phyloP scores from a whole-genome alignment of 2,329 filamentous ascomycete genomes.

The Bipolaris oryzae region DNA sequence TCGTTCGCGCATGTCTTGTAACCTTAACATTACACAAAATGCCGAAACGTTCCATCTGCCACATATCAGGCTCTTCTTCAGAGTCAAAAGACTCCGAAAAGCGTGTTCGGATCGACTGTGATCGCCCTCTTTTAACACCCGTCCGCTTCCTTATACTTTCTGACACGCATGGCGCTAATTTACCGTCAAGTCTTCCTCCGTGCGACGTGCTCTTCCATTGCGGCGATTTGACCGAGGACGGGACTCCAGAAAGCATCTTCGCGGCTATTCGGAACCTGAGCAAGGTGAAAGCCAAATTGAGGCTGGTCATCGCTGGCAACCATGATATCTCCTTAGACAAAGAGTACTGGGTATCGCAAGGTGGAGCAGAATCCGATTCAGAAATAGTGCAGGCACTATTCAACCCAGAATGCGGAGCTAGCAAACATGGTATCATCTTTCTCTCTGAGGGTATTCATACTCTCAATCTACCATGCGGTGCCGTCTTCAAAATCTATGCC shows the following conservation, averaged over 20 bases:
- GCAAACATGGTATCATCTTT: conserved; percentile 55
- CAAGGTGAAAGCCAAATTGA: conserved; percentile 58
- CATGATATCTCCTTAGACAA: conserved; percentile 65
- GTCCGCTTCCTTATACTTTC: conserved; percentile 49
- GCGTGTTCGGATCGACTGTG: background rate
- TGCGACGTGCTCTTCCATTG: conserved; percentile 63
- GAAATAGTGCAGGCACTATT: conserved; percentile 14
- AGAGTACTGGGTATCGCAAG: conserved; percentile 39
- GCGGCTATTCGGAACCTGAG: conserved; percentile 54
- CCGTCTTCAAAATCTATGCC: conserved; percentile 58
- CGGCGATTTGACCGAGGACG: conserved; percentile 62
- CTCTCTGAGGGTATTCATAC: conserved; percentile 58
- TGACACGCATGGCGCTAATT: conserved; percentile 45
- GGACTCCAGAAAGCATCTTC: conserved; percentile 54
- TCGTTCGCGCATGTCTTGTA: background rate
- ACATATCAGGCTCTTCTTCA: background rate
- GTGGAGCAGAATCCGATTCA: conserved; percentile 22
- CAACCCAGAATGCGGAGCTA: conserved; percentile 51
- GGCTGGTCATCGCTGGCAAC: conserved; percentile 66
- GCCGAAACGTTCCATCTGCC: background rate
- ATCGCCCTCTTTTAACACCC: conserved; percentile 1
- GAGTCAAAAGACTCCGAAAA: background rate
- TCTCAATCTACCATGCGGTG: conserved; percentile 56
- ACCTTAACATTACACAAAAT: background rate
- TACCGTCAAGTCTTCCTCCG: conserved; percentile 51